Evolutionary conservation across 345 rosid species (phyloP).

Genomic region (Cochlearia excelsa): DNA sequence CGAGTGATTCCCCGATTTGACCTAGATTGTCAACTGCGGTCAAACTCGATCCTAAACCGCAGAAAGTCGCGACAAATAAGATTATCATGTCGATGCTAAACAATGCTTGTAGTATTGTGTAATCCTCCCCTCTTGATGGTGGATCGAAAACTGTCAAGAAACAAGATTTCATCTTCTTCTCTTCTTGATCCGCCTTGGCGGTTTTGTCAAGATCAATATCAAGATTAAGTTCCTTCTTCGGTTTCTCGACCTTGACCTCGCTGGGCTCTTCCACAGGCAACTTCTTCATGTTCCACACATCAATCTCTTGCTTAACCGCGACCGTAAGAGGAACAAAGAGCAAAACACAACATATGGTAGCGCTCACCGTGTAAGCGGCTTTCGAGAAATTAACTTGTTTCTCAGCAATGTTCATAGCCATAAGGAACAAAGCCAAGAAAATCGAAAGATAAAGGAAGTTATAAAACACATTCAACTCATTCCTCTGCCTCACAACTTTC

Average conservation of each 20-base stretch:
- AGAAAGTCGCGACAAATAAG: slow-evolving; percentile 57
- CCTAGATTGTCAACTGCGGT: slow-evolving; percentile 87
- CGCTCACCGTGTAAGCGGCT: slow-evolving; percentile 50
- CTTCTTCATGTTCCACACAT: slow-evolving; percentile 51
- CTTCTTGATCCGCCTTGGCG: not conserved
- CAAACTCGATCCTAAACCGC: slow-evolving; percentile 74
- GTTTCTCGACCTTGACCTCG: slow-evolving; percentile 32
- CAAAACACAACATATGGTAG: slow-evolving; percentile 44
- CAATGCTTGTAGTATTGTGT: slow-evolving; percentile 81
- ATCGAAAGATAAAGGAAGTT: slow-evolving; percentile 59
- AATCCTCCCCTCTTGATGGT: slow-evolving; percentile 82
- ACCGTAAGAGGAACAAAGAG: slow-evolving; percentile 65
- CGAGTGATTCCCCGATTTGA: slow-evolving; percentile 86
- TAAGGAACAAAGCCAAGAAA: slow-evolving; percentile 64
- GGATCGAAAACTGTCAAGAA: slow-evolving; percentile 47
- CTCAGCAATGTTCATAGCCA: slow-evolving; percentile 57
- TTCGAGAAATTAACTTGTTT: slow-evolving; percentile 48
- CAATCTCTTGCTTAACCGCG: slow-evolving; percentile 56
- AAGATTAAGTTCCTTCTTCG: slow-evolving; percentile 27
- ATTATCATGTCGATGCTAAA: slow-evolving; percentile 68
- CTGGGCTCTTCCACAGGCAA: slow-evolving; percentile 27
- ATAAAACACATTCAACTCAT: slow-evolving; percentile 59
- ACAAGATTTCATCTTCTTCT: slow-evolving; percentile 42
- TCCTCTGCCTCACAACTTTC: slow-evolving; percentile 48
- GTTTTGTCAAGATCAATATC: slow-evolving; percentile 10